A percentile compares a stretch with the other conserved stretches of the same genome.
phyloP scores from a whole-genome alignment of 2,329 filamentous ascomycete genomes.

The Diaporthe sp. region DNA sequence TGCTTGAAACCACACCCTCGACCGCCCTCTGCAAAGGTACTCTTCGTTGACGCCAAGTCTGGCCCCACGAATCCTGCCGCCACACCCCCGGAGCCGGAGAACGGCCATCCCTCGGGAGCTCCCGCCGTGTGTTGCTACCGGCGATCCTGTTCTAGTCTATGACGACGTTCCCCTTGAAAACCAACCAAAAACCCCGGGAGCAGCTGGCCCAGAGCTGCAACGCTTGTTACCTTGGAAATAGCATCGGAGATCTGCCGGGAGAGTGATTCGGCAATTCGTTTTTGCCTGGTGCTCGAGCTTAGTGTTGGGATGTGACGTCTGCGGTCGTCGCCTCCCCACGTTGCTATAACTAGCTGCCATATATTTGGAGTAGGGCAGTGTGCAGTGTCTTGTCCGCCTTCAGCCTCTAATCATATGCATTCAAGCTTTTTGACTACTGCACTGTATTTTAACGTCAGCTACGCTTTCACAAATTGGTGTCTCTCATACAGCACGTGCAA shows the following conservation, averaged over 20 bases:
- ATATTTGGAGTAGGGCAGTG: neutral
- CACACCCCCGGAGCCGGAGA: neutral
- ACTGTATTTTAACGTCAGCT: neutral
- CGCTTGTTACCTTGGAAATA: neutral
- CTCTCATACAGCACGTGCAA: neutral
- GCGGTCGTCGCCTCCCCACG: neutral
- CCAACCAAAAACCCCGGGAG: neutral
- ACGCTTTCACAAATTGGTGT: neutral
- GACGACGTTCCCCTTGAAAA: neutral
- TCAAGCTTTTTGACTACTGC: neutral
- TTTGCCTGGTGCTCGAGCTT: neutral
- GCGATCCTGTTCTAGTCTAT: slow-evolving; percentile 11
- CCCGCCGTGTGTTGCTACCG: slow-evolving; percentile 1
- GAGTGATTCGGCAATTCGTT: neutral
- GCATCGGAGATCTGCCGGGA: neutral
- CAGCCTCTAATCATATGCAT: too few species aligned
- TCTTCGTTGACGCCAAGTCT: neutral
- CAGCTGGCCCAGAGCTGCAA: neutral
- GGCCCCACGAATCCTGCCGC: neutral
- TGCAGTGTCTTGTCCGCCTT: neutral
- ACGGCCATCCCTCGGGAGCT: slow-evolving; percentile 5
- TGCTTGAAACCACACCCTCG: neutral
- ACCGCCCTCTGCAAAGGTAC: neutral
- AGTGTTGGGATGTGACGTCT: slow-evolving; percentile 23
- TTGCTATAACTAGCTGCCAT: neutral